Evolutionary conservation across 768 basidiomycete species (phyloP), one percentile per base, ranked within the genome.

Genomic region (Antrodiella citrinella): DNA sequence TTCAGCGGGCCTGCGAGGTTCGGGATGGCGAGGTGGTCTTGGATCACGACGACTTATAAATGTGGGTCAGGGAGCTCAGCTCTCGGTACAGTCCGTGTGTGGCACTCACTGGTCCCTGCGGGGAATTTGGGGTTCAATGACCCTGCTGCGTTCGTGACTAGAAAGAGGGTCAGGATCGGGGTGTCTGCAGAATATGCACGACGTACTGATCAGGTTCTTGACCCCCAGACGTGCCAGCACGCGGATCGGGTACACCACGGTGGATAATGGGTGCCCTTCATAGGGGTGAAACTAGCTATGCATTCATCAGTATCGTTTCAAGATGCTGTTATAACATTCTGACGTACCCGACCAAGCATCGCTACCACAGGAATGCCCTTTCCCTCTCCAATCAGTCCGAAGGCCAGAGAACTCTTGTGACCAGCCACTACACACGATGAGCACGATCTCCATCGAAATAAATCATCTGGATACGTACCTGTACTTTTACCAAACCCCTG

Each of bases 141-240:
- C 15, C 91, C 91, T 15, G 90, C 79, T 10, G 91, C 92, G 64
- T 94, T 95, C 38, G 91, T 94, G 44, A 93, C 89, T 91, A 58
- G 13, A 23, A 12, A 18, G 25, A 22, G 41, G 41, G 19, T 43
- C 41, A 43, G 21, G 7, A 22, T 7, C 21, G 7, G 41, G 41
- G 10, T 9, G 19, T 43, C n/a, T 18, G 15, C n/a, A n/a, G 7
- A 22, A 19, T 43, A 43, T 43, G 41, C 18, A 9, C 39, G 22
- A 67, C 84, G 51, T 58, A 91, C 90, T 82, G 55, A 93, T 84
- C 50, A 91, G 64, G 54, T 84, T 71, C 58, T 80, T 77, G 40
- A 90, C 76, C 2, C 92, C 92, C 21, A 94, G 68, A 55, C 71
- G 73, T 41, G 86, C 82, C 81, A 93, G 83, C 25, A 86, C 71